These are phyloP conservation scores for Juglanconis oblonga DNA, from an alignment of 2,329 filamentous ascomycete genomes.

Conservation along the genomic window DNA sequence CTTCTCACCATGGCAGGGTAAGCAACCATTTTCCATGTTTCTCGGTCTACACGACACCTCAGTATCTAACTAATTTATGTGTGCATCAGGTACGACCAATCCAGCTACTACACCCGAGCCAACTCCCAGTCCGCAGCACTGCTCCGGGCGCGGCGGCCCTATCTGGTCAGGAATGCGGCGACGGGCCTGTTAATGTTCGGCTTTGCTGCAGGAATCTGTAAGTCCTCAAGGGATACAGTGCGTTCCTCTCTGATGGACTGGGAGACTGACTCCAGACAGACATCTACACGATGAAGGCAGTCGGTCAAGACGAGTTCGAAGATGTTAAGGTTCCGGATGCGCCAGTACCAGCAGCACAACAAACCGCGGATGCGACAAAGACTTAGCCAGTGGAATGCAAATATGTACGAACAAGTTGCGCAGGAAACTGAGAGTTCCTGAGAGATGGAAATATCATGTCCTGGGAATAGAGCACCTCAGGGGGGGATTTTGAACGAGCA, in stretches of 20 bases:
- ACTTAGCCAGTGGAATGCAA: conserved; percentile 5
- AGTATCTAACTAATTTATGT: too few relatives aligned
- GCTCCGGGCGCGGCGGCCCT: conserved; percentile 86
- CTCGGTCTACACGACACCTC: not conserved
- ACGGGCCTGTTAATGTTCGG: conserved; percentile 73
- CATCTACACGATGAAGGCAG: conserved; percentile 68
- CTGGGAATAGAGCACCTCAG: not conserved
- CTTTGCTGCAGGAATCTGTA: conserved; percentile 86
- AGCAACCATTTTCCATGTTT: not conserved
- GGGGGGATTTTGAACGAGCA: too few relatives aligned
- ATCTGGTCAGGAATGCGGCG: conserved; percentile 83
- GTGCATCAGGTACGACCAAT: conserved; percentile 40
- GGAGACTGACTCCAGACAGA: conserved; percentile 36
- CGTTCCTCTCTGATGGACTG: not conserved
- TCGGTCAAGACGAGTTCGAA: conserved; percentile 95
- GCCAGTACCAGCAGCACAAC: conserved; percentile 37
- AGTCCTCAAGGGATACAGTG: conserved; percentile 33
- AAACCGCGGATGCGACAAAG: conserved; percentile 26
- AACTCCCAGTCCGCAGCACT: conserved; percentile 85
- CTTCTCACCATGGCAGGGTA: conserved; percentile 18
- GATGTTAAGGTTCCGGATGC: conserved; percentile 87
- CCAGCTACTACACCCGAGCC: conserved; percentile 87
- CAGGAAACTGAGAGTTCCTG: not conserved
- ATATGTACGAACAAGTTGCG: not conserved
- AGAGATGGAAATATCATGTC: not conserved